Evolutionary conservation across 768 basidiomycete species (phyloP), one percentile per base, ranked within the genome.

Genomic region (Boletales sp.): DNA sequence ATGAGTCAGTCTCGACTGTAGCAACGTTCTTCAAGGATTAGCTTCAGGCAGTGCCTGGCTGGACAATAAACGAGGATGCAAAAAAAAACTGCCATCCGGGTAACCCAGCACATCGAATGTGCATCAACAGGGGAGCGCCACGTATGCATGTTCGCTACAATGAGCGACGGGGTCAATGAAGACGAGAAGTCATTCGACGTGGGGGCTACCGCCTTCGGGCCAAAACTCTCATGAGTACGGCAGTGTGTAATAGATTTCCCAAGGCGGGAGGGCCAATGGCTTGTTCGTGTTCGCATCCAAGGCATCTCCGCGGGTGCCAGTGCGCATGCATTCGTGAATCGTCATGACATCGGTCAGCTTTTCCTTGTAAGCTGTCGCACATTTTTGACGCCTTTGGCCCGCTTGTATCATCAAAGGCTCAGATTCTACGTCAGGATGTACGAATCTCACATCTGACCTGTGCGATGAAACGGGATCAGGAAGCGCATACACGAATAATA

Each of bases 31-130:
- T n/a, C n/a, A n/a, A n/a, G n/a, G n/a, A n/a, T n/a, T n/a, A n/a
- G n/a, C n/a, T n/a, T n/a, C n/a, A n/a, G n/a, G n/a, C n/a, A n/a
- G n/a, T n/a, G n/a, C n/a, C n/a, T n/a, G n/a, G n/a, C n/a, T n/a
- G n/a, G n/a, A n/a, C n/a, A n/a, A n/a, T n/a, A n/a, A n/a, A n/a
- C n/a, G n/a, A n/a, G n/a, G n/a, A n/a, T n/a, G n/a, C n/a, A n/a
- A n/a, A n/a, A n/a, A n/a, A n/a, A n/a, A n/a, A n/a, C 56, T 71
- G 77, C 82, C 82, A 86, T 48, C 51, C 57, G 4, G 63, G 46
- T 72, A 72, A 0, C 83, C 86, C 7, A 88, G 60, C 10, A 72
- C 10, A 74, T 74, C 15, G 89, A 63, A 6, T 66, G 69, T 1
- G 58, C 66, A 55, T 70, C 75, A 3, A 80, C 78, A 0, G 66